Percentiles rank a stretch among this genome's conserved stretches.
Evolutionary conservation across 139 green algal species (phyloP).

Genomic region (Chlamydomonas sphaeroides): DNA sequence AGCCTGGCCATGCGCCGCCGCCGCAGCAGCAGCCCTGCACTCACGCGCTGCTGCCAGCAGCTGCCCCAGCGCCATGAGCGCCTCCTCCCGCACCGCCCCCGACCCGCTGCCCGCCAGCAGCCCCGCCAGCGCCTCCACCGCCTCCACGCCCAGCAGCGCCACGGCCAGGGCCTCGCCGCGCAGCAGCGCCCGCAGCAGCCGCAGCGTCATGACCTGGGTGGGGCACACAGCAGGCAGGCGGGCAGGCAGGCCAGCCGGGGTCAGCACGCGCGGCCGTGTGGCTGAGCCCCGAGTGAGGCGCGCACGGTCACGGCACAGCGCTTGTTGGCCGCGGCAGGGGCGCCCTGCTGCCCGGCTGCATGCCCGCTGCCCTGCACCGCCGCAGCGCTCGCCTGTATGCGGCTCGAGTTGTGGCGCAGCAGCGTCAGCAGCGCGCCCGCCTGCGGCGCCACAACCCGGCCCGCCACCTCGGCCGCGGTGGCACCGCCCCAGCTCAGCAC

Average conservation of each 20-base stretch:
- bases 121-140: background rate
- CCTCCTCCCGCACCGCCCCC: conserved; percentile 32
- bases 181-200: conserved; percentile 1
- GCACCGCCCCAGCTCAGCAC: background rate
- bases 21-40: background rate
- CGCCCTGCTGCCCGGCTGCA: too few relatives aligned
- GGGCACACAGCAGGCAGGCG: too few relatives aligned
- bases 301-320: too few relatives aligned
- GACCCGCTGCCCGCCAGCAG: background rate
- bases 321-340: too few relatives aligned
- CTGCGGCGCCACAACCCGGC: background rate
- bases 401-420: conserved; percentile 21
- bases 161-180: background rate
- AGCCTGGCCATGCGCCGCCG: background rate
- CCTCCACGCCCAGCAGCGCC: background rate
- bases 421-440: conserved; percentile 20
- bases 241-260: too few relatives aligned
- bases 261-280: too few relatives aligned
- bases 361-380: too few relatives aligned
- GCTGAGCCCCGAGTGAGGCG: too few relatives aligned
- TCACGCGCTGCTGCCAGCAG: background rate
- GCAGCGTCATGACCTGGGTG: conserved; percentile 8
- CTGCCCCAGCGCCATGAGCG: background rate
- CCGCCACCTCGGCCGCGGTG: background rate
- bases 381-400: conserved; percentile 40